Base-by-base conservation (phyloP, 345 rosid species). In the Linum lewisii region DNA sequence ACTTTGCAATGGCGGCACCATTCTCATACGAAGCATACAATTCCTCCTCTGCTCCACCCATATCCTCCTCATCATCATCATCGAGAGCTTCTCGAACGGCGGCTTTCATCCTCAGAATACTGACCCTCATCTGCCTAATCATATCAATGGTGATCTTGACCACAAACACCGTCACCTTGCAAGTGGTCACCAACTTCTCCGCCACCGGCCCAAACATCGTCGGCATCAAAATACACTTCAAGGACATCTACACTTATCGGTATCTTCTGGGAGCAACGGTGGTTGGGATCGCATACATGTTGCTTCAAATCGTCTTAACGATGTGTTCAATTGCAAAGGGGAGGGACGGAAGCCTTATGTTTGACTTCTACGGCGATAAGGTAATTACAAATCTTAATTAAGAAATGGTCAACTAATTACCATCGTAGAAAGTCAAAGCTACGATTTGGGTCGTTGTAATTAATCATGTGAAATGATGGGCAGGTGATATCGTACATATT, bases 401-500 rank as follows among this genome's bases (percentile, higher is more conserved):
- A n/a, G n/a, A n/a, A n/a, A n/a, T n/a, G n/a, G 34, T 29, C 34
- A 29, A 29, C 34, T n/a, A n/a, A n/a, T 29, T 29, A 29, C 34
- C 34, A 29, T 29, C 34, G 7, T 1, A 1, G 34, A 29, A 29
- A 29, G 34, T 29, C 34, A 29, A 29, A 29, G 7, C 34, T 29
- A 29, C 5, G 34, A 29, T 29, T 29, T 29, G 34, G 34, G 34
- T 29, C 4, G 34, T 4, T 29, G 24, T 56, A 51, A 29, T 32
- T 0, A 21, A 20, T 67, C 24, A 54, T 15, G 20, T 26, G 24
- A 4, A 29, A 36, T 21, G 24, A 36, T 21, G 24, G 13, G 60
- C 69, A 83, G 85, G 24, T 80, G 16, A 54, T 69, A 20, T 67
- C 85, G 1, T 82, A 77, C 57, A 13, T 80, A 9, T 23, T 80